These are phyloP conservation scores for Syzygium oleosum DNA, from an alignment of 345 rosid genomes.

Conservation along the genomic window DNA sequence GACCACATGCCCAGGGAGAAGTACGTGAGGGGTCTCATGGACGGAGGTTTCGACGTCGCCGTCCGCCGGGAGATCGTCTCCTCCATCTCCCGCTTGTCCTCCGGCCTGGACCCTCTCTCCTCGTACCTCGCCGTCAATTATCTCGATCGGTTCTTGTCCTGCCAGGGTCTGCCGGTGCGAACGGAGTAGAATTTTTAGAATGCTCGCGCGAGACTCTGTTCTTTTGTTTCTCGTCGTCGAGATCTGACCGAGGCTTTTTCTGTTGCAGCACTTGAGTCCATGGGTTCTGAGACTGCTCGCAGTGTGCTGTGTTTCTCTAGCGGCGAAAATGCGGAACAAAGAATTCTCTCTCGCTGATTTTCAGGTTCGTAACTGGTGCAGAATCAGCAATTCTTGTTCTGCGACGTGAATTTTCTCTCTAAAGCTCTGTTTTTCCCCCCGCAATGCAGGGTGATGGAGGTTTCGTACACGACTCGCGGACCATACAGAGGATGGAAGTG, in stretches of 20 bases:
- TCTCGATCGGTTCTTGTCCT: slow-evolving; percentile 68
- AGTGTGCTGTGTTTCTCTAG: slow-evolving; percentile 55
- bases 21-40: slow-evolving; percentile 25
- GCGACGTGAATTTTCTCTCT: not conserved
- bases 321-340: slow-evolving; percentile 61
- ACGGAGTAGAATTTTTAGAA: not conserved
- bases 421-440: not conserved
- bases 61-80: slow-evolving; percentile 36
- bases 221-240: not conserved
- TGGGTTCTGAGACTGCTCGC: slow-evolving; percentile 63
- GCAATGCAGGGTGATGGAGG: slow-evolving; percentile 31
- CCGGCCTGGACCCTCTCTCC: slow-evolving; percentile 30
- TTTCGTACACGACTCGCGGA: slow-evolving; percentile 30
- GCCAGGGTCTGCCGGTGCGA: slow-evolving; percentile 48
- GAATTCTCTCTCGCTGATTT: slow-evolving; percentile 26
- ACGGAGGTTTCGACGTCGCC: slow-evolving; percentile 26
- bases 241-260: not conserved
- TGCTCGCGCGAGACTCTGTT: not conserved
- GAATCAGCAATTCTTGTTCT: not conserved
- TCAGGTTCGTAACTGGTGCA: slow-evolving; percentile 20
- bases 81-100: slow-evolving; percentile 33
- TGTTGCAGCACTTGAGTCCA: slow-evolving; percentile 18
- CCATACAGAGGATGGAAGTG: slow-evolving; percentile 46
- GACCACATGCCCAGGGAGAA: slow-evolving; percentile 53
- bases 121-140: slow-evolving; percentile 73